A percentile compares a stretch with the other conserved stretches of the same genome.
Conservation (phyloP, 148 eudicot genomes). For the Rhododendron mucronatum region DNA sequence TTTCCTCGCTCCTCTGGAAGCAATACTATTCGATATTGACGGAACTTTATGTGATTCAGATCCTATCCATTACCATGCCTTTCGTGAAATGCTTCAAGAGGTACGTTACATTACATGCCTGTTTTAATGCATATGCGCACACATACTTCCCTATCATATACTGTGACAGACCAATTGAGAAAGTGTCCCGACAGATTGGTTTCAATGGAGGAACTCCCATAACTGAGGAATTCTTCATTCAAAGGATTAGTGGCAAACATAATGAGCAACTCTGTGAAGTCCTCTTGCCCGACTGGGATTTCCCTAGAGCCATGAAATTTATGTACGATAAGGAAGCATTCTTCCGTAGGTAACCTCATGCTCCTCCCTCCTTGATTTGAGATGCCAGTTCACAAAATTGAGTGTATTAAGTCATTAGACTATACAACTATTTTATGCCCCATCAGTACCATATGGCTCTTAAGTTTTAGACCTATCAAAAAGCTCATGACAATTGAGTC, state of each 20-base stretch:
- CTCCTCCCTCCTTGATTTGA: neutral
- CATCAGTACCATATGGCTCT: neutral
- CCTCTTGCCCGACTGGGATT: conserved; percentile 73
- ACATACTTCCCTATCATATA: neutral
- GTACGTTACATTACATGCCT: conserved; percentile 21
- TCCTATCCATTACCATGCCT: conserved; percentile 73
- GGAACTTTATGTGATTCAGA: conserved; percentile 95
- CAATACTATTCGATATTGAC: conserved; percentile 78
- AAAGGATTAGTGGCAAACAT: conserved; percentile 78
- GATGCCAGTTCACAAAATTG: neutral
- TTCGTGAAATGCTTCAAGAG: conserved; percentile 82
- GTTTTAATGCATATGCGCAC: neutral
- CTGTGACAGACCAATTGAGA: neutral
- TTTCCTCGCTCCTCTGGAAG: conserved; percentile 78
- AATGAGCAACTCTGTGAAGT: conserved; percentile 64
- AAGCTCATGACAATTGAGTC: neutral
- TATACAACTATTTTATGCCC: neutral
- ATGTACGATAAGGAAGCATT: conserved; percentile 69
- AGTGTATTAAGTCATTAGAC: neutral
- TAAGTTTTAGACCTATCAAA: neutral
- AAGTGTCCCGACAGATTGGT: conserved; percentile 55
- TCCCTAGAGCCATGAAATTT: conserved; percentile 58
- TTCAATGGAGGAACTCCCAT: conserved; percentile 78
- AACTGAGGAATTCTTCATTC: conserved; percentile 64
- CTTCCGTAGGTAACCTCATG: conserved; percentile 56